Base-by-base conservation (phyloP, 257 asterid genomes). In the Solanum megistacrolobum region DNA sequence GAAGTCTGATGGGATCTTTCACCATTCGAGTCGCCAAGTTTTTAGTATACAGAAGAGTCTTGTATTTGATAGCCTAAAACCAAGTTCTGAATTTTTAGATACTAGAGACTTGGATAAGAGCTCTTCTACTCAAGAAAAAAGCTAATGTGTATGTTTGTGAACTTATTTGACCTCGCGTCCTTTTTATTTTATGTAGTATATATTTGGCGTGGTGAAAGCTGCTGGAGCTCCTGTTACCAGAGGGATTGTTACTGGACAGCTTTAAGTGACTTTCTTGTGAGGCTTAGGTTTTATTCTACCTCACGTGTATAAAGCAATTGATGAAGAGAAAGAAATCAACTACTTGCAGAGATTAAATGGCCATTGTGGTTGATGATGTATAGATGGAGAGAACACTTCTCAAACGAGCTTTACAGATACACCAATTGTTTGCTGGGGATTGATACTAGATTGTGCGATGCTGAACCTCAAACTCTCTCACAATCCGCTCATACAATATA, bases 301-400 rank as follows among this genome's bases (percentile, higher is more conserved):
- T 69, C 82, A 72, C 14, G 69, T 12, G 29, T 31, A 31, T 39
- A 82, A 81, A 48, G 83, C 48, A 84, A 55, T 85, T 85, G 25
- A 86, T 43, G 62, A 78, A 66, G 71, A 74, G 81, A 46, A 43
- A 87, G 32, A 31, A 32, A 32, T n/a, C 36, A 38, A n/a, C 21
- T 12, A 79, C 82, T 27, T 87, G 89, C 46, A 94, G 94, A 83
- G 84, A 89, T 91, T 90, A 83, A 89, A 93, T 93, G 95, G 97
- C 95, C 92, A 62, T 88, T 83, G 87, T 88, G 90, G 89, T 85
- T 86, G 89, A 88, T 88, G 90, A 88, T 88, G 94, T 91, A 87
- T 96, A 92, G 91, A 95, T 96, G 99, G 98, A 92, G 78, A 92
- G 90, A 84, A 43, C 73, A 87, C 62, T 91, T 87, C 89, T 83